Conservation (phyloP, 1,284 basidiomycete genomes). For the Heterobasidion parviporum region DNA sequence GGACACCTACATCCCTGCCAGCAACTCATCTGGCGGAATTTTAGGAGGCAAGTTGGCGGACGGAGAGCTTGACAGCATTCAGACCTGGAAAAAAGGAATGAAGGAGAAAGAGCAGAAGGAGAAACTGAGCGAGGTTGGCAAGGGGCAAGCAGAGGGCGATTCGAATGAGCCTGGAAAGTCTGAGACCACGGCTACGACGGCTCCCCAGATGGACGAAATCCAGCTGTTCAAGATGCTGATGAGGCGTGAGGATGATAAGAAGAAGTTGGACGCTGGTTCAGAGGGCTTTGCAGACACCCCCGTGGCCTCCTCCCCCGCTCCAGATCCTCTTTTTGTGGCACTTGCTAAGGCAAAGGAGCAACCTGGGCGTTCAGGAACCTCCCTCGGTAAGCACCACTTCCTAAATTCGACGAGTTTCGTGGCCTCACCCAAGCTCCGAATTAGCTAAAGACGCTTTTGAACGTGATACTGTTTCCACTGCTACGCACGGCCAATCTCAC, state of each 20-base stretch:
- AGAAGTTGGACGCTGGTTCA: conserved; percentile 29
- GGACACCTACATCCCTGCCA: conserved; percentile 73
- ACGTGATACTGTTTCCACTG: too few species aligned
- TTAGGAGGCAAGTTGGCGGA: conserved; percentile 50
- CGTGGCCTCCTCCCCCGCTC: conserved; percentile 4
- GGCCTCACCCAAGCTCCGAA: too few species aligned
- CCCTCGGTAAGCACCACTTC: too few species aligned
- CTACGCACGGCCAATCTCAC: too few species aligned
- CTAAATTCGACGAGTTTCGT: too few species aligned
- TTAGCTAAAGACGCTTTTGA: too few species aligned
- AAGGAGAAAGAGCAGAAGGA: conserved; percentile 68
- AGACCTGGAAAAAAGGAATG: conserved; percentile 85
- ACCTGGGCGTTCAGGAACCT: too few species aligned
- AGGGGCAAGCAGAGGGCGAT: not conserved
- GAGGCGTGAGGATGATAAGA: conserved; percentile 74
- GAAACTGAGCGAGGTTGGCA: conserved; percentile 1
- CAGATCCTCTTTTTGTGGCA: not conserved
- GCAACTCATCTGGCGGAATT: conserved; percentile 42
- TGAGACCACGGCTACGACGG: conserved; percentile 2
- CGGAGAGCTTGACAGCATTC: conserved; percentile 77
- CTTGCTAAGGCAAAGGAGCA: not conserved
- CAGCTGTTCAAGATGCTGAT: conserved; percentile 82
- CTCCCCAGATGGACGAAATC: conserved; percentile 63
- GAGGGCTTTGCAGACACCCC: conserved; percentile 5
- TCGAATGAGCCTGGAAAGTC: not conserved